Conservation (phyloP, 176 grass and related monocot genomes). For the Hordeum marinum region DNA sequence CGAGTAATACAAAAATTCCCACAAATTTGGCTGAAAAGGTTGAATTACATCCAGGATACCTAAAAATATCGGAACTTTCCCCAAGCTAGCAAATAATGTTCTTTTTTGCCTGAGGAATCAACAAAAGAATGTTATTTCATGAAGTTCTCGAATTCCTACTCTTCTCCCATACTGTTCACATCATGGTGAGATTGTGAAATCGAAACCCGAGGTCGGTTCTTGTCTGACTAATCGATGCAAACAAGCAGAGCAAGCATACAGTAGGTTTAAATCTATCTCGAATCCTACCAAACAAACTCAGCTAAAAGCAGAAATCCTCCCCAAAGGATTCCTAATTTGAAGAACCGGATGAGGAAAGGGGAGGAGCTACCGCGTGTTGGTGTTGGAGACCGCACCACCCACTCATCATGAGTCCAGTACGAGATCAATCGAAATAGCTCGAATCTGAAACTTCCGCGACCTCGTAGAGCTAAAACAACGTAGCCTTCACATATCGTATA, state of each 20-base stretch:
- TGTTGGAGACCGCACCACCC: slow-evolving; percentile 29
- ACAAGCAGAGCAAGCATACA: not conserved
- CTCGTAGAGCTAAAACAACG: not conserved
- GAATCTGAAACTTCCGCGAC: slow-evolving; percentile 16
- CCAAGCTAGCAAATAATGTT: not conserved
- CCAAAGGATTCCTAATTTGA: not conserved
- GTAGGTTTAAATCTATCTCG: not conserved
- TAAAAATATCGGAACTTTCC: not conserved
- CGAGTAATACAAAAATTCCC: not conserved
- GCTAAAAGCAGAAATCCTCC: not conserved
- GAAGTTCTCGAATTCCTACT: not conserved
- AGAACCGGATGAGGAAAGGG: slow-evolving; percentile 4
- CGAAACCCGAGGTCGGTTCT: not conserved
- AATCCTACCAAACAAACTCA: not conserved
- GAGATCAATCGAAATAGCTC: not conserved
- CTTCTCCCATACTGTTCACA: not conserved
- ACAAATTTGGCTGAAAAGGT: not conserved
- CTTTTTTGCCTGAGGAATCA: not conserved
- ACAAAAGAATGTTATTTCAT: not conserved
- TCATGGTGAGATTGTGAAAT: not conserved
- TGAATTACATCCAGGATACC: not conserved
- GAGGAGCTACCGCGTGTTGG: slow-evolving; percentile 21
- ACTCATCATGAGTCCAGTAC: slow-evolving; percentile 21
- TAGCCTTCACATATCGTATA: slow-evolving; percentile 26
- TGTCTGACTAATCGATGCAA: not conserved